Evolutionary conservation across 805 yeast species (phyloP), one percentile per base, ranked within the genome.

Genomic region (Candida manassasensis): DNA sequence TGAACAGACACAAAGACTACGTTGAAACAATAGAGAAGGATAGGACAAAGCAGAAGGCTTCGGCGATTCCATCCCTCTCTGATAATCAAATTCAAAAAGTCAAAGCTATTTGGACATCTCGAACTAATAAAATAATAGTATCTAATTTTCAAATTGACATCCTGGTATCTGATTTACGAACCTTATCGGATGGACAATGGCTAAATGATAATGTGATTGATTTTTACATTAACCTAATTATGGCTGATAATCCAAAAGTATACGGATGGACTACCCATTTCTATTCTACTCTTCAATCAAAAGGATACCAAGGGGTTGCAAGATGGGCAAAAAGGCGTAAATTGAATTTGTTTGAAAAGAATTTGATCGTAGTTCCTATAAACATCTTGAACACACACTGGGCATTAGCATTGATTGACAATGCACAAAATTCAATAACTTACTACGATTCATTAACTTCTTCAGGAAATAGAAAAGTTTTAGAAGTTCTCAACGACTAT

Each of bases 171-270:
- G 98, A 93, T 54, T 57, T 90, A 37, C 67, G 71, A 29, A 87
- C 96, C 0, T 63, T 93, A 21, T 60, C 71, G 6, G 84, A 81
- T 36, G 69, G 81, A 4, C 61, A 71, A 26, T 93, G 98, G 98
- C 69, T 93, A 19, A 93, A 93, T 53, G 98, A 93, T 57, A 84
- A 81, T 29, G 72, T 93, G 4, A 89, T 93, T 39, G 97, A 93
- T 52, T 81, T 79, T 47, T 90, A 82, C 53, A 65, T 89, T 49
- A 66, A 68, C 29, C 47, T 81, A 45, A 60, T 81, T 5, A 64
- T 75, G 3, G 68, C 69, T 4, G 52, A 74, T 16, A 36, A 49
- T 3, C 41, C 71, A 2, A 54, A 60, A 18, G 63, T 76, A 1
- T 86, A 78, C 49, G 79, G 81, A 2, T 93, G 90, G 67, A 84